These are phyloP conservation scores for Coemansia sp. DNA, from an alignment of 192 early-diverging fungal species.

Conservation along the genomic window DNA sequence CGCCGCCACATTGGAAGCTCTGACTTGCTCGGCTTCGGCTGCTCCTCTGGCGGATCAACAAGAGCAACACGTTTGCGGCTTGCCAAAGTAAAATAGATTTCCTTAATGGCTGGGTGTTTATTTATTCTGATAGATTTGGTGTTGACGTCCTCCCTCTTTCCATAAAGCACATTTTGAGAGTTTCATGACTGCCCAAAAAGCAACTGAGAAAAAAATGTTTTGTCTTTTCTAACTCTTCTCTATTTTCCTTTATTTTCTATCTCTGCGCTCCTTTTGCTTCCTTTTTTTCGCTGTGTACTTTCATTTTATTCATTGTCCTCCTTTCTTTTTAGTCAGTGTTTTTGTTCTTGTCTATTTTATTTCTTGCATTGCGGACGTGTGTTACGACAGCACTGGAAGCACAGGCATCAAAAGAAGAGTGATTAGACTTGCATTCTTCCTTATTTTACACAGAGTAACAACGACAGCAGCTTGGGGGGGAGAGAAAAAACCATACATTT, in stretches of 20 bases:
- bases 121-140: too few species aligned
- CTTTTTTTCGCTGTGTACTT: constrained; percentile 7
- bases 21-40: not conserved
- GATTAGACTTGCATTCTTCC: not conserved
- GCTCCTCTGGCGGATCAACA: not conserved
- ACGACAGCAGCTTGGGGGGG: not conserved
- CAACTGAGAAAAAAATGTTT: not conserved
- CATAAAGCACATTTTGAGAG: not conserved
- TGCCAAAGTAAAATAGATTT: not conserved
- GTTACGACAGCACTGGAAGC: not conserved
- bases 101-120: not conserved
- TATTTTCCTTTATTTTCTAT: constrained; percentile 4
- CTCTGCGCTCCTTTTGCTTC: constrained; percentile 4
- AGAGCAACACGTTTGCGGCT: not conserved
- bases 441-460: constrained; percentile 8
- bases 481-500: not conserved
- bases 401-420: too few species aligned
- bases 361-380: constrained; percentile 1
- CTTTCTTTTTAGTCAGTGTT: constrained; percentile 3
- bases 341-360: constrained; percentile 9
- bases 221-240: constrained; percentile 4
- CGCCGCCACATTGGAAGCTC: not conserved
- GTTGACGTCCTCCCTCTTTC: not conserved
- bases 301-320: constrained; percentile 7
- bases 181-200: constrained; percentile 2